Evolutionary conservation across 495 filamentous ascomycete species (phyloP).

Genomic region (Hypoxylon fragiforme): DNA sequence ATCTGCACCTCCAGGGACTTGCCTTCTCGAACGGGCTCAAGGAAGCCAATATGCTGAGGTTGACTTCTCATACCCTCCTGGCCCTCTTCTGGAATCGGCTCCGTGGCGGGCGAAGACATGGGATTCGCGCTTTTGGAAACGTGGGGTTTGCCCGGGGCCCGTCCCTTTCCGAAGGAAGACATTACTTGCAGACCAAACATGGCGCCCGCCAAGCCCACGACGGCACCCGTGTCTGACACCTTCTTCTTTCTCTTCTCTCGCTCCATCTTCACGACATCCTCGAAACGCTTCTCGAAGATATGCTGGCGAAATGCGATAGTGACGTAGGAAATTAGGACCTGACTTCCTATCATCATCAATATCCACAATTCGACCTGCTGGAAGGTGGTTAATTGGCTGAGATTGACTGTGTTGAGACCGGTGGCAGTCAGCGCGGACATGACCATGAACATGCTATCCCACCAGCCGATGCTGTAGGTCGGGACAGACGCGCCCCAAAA

Average conservation of each 20-base stretch:
- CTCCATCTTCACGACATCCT: conserved; percentile 53
- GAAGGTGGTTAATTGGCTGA: conserved; percentile 66
- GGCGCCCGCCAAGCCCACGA: conserved; percentile 35
- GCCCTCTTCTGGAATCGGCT: conserved; percentile 6
- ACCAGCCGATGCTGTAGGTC: conserved; percentile 61
- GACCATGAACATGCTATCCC: conserved; percentile 69
- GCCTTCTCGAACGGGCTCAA: conserved; percentile 32
- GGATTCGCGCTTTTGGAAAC: conserved; percentile 2
- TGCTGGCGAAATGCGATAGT: conserved; percentile 62
- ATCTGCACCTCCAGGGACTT: conserved; percentile 18
- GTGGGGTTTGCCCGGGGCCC: conserved; percentile 15
- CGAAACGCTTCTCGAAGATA: conserved; percentile 65
- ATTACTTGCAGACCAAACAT: conserved; percentile 35
- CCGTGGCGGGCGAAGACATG: conserved; percentile 7
- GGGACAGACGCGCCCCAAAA: conserved; percentile 66
- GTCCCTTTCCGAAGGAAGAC: conserved; percentile 32
- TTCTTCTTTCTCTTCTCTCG: conserved; percentile 35
- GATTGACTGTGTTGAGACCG: conserved; percentile 63
- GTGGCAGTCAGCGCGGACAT: conserved; percentile 76
- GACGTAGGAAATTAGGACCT: conserved; percentile 57
- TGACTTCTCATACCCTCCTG: conserved; percentile 1
- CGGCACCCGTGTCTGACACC: conserved; percentile 23
- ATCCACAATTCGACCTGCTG: conserved; percentile 71
- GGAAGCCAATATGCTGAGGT: conserved; percentile 33
- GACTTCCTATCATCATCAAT: conserved; percentile 66